Base-by-base conservation (phyloP, 2,329 filamentous ascomycete species). In the Xylariaceae sp. region DNA sequence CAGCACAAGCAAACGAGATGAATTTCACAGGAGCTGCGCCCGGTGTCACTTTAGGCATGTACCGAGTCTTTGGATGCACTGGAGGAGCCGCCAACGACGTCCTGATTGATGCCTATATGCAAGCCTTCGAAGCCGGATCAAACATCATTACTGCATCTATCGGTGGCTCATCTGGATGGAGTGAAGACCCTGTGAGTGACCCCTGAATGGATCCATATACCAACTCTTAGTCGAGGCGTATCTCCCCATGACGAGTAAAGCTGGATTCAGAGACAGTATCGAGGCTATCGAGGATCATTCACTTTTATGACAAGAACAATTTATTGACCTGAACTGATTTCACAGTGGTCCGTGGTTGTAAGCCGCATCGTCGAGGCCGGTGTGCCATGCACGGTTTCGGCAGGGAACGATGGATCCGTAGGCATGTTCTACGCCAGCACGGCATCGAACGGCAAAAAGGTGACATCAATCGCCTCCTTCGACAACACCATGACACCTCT, bases 1-100 rank as follows among this genome's bases (percentile, higher is more conserved):
- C 77, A 2, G 79, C 78, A 1, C 74, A 80, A 55, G 56, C 61
- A 34, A 68, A 79, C 53, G 58, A 64, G 0, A 70, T 70, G 29
- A 72, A 72, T n/a, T 76, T 80, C 51, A 74, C 72, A 13, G 79
- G 79, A 13, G 76, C 71, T 9, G 78, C 77, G 0, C 72, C 75
- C 1, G 74, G 69, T 31, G 78, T 77, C 1, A 74, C 64, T 1
- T 64, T 83, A 2, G 76, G 76, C 34, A 67, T 71, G 34, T 83
- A 76, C 63, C 70, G 72, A 34, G 74, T 79, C 3, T 79, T 81
- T 42, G 76, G 76, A 34, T 82, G 78, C 55, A 43, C 54, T 1
- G 78, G 74, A 28, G 56, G 63, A 26, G 65, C 70, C n/a, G 57
- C 61, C 12, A 74, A 75, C 51, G 79, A 83, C 44, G 64, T 82